Base-by-base conservation (phyloP, 306 rosid species). In the Begonia masoniana region DNA sequence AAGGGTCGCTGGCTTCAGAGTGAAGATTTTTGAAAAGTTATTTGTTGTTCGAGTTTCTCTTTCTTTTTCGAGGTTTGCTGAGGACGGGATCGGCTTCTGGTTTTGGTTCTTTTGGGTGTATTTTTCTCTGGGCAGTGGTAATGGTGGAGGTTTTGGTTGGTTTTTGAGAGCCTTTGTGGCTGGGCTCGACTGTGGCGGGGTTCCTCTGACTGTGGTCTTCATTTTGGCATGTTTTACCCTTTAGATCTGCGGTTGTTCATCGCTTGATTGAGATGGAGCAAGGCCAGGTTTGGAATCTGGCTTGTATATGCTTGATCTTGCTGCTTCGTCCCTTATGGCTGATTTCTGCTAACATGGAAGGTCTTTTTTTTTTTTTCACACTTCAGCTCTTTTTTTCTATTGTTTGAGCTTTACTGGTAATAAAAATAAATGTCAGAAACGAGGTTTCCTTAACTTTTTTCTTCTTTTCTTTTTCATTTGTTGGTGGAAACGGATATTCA, bases 261-360 rank as follows among this genome's bases (percentile, higher is more conserved):
- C 71, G 64, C 82, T 23, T 65, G 66, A 71, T 67, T 60, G 52
- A 63, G 60, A 85, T 83, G 99, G 93, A 74, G 65, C 57, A 12
- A 65, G 63, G 36, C 52, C 75, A 67, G 71, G 66, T 70, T 35
- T 62, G 66, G 76, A 78, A 75, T 81, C 74, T 77, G 52, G 52
- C 68, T 73, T 69, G 77, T 35, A 61, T 78, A 53, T 81, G 52
- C 64, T 71, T 73, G 70, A 59, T 78, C 73, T 61, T 83, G 67
- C 31, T 80, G 61, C 68, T 69, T 81, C 81, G 62, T 62, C 80
- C 82, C 45, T 62, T 71, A 77, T 91, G 96, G 72, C 65, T 77
- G 73, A 74, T 82, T 68, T 80, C 83, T 64, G 94, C 99, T 58
- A 91, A 91, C 78, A 83, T 83, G 94, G 99, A 91, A 86, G 99